Base-by-base conservation (phyloP, 2,329 filamentous ascomycete species). In the Penicillium sp. region DNA sequence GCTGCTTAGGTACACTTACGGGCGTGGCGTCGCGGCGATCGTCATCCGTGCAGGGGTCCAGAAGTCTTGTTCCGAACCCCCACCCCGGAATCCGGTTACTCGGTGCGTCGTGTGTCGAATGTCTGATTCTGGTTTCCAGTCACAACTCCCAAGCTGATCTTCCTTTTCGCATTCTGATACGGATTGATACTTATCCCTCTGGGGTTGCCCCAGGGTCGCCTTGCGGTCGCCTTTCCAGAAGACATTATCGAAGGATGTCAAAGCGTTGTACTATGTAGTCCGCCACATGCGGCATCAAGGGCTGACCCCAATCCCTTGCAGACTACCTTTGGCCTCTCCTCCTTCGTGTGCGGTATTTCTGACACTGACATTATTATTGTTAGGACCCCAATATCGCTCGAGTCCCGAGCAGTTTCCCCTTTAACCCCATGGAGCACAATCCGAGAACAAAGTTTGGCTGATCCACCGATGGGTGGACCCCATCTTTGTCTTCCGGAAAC, bases 11-110 rank as follows among this genome's bases (percentile, higher is more conserved):
- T 38, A 26, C 33, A 37, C 35, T 67, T 65, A 60, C 66, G 63
- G 68, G 51, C 67, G 67, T 70, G 68, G 68, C 68, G 68, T 57
- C 51, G 50, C 40, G 56, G 53, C 47, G 66, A 70, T 68, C 66
- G 62, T 63, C 68, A 64, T 64, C 56, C 35, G 54, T 61, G 50
- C 58, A 61, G 60, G 58, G 60, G 65, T 53, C 62, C 51, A 47
- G 47, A 62, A 66, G 50, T 65, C 64, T 68, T 70, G 66, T 65
- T 68, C 61, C 42, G 40, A 66, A 53, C 42, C 40, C 50, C 58
- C 64, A 60, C 40, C 50, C 58, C 64, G 62, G 66, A 56, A 12
- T 58, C 19, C 42, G 58, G 56, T 62, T 66, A 58, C 66, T 59
- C 60, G 53, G 35, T 58, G 40, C 56, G 24, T 33, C 53, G 37